These are phyloP conservation scores for Aegilops longissima DNA, from an alignment of 176 grass and related monocot species.

Conservation along the genomic window DNA sequence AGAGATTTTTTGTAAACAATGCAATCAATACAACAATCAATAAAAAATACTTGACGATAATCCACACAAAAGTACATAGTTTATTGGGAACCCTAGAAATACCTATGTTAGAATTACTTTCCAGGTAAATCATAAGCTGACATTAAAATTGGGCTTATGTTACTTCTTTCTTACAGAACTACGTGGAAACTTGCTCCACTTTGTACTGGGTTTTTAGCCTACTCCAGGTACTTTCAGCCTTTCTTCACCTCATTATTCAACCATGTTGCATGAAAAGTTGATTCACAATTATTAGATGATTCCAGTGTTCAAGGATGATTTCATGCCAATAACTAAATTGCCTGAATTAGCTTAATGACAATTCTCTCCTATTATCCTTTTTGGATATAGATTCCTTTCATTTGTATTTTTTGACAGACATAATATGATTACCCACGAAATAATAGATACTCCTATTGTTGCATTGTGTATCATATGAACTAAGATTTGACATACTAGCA, in stretches of 20 bases:
- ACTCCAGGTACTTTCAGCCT: slow-evolving; percentile 53
- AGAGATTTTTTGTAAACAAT: no score
- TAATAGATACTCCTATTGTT: no score
- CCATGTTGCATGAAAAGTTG: not conserved
- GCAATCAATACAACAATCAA: no score
- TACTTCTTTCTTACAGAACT: slow-evolving; percentile 43
- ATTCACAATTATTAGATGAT: not conserved
- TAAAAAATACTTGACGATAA: no score
- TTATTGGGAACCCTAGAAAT: no score
- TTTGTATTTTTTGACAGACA: not conserved
- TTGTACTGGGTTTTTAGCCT: slow-evolving; percentile 71
- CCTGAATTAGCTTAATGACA: not conserved
- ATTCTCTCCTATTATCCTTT: not conserved
- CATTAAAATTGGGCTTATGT: not conserved
- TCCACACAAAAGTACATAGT: no score
- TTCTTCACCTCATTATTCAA: not conserved
- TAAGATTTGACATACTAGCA: not conserved
- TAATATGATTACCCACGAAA: not conserved
- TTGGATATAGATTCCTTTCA: not conserved
- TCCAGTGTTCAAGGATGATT: not conserved
- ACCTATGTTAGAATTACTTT: no score
- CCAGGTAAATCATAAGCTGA: not conserved
- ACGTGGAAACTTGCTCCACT: slow-evolving; percentile 50
- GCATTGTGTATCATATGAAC: not conserved
- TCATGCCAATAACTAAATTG: not conserved